A percentile compares a stretch with the other conserved stretches of the same genome.
Conservation (phyloP, 2,329 filamentous ascomycete genomes). For the Ophiosphaerella korrae region DNA sequence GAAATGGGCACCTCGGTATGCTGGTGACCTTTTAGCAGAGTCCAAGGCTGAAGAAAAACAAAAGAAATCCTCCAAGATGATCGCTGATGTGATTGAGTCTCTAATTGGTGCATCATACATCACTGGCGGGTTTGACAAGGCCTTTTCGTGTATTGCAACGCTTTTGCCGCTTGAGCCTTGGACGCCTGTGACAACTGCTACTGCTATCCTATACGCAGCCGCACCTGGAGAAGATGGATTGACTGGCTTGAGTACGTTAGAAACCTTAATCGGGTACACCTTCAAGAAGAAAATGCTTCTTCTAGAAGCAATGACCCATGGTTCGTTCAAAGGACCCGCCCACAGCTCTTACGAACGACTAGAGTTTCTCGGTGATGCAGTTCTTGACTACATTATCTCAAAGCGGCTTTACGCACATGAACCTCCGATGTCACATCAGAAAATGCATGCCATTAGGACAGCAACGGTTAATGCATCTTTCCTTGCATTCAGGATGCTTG, state of each 20-base stretch:
- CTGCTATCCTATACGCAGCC: conserved; percentile 31
- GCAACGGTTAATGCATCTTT: conserved; percentile 81
- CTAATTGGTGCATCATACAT: conserved; percentile 77
- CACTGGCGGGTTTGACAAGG: conserved; percentile 69
- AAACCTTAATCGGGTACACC: conserved; percentile 70
- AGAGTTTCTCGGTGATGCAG: conserved; percentile 85
- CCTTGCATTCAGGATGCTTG: conserved; percentile 76
- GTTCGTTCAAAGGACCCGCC: conserved; percentile 58
- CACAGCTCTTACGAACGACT: conserved; percentile 71
- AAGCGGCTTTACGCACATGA: conserved; percentile 62
- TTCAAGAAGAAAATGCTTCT: conserved; percentile 72
- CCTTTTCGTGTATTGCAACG: conserved; percentile 64
- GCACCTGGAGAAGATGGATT: conserved; percentile 15
- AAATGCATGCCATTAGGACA: conserved; percentile 78
- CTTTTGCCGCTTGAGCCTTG: conserved; percentile 67
- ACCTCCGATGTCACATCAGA: conserved; percentile 54
- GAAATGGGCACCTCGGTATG: conserved; percentile 74
- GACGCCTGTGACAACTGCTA: conserved; percentile 29
- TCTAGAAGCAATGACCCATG: conserved; percentile 80
- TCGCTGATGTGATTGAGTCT: conserved; percentile 88
- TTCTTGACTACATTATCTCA: conserved; percentile 80
- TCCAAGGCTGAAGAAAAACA: conserved; percentile 23
- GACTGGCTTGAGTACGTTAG: conserved; percentile 52
- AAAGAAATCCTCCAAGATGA: conserved; percentile 72
- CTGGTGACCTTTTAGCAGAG: conserved; percentile 49